These are phyloP conservation scores for Penicillium argentinense DNA, from an alignment of 495 filamentous ascomycete genomes.

Conservation along the genomic window DNA sequence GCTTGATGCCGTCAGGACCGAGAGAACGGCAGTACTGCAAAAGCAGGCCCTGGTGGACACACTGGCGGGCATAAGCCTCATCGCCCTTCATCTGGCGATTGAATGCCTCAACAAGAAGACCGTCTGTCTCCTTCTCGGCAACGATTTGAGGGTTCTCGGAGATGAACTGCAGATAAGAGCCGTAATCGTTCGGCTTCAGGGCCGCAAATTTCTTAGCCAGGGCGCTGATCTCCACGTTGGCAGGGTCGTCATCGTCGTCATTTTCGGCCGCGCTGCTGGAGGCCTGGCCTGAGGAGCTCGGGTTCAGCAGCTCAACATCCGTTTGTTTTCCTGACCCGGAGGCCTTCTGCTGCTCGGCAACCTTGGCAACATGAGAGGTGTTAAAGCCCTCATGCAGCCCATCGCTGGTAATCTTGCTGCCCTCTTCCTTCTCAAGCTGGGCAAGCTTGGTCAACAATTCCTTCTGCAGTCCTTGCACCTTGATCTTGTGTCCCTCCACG, in stretches of 20 bases:
- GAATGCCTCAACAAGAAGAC: slow-evolving; percentile 86
- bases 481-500: slow-evolving; percentile 68
- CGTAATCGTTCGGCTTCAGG: slow-evolving; percentile 76
- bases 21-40: slow-evolving; percentile 92
- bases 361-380: slow-evolving; percentile 72
- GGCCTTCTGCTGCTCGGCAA: slow-evolving; percentile 41
- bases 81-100: slow-evolving; percentile 75
- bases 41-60: slow-evolving; percentile 89
- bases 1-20: slow-evolving; percentile 79
- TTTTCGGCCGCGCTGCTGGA: slow-evolving; percentile 61
- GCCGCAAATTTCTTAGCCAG: slow-evolving; percentile 76
- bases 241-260: slow-evolving; percentile 62
- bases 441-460: slow-evolving; percentile 70
- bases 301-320: slow-evolving; percentile 80
- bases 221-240: slow-evolving; percentile 69
- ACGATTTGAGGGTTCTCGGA: slow-evolving; percentile 71
- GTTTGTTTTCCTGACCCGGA: slow-evolving; percentile 24
- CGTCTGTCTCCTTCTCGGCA: slow-evolving; percentile 86
- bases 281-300: slow-evolving; percentile 44
- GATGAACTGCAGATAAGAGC: slow-evolving; percentile 71
- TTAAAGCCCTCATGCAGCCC: slow-evolving; percentile 89
- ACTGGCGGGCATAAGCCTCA: slow-evolving; percentile 76
- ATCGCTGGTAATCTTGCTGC: slow-evolving; percentile 91
- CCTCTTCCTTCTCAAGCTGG: slow-evolving; percentile 83
- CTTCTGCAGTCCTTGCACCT: slow-evolving; percentile 74